Percentiles rank a stretch among this genome's conserved stretches.
phyloP scores from a whole-genome alignment of 352 stramenopile genomes.

The Phytophthora constricta region DNA sequence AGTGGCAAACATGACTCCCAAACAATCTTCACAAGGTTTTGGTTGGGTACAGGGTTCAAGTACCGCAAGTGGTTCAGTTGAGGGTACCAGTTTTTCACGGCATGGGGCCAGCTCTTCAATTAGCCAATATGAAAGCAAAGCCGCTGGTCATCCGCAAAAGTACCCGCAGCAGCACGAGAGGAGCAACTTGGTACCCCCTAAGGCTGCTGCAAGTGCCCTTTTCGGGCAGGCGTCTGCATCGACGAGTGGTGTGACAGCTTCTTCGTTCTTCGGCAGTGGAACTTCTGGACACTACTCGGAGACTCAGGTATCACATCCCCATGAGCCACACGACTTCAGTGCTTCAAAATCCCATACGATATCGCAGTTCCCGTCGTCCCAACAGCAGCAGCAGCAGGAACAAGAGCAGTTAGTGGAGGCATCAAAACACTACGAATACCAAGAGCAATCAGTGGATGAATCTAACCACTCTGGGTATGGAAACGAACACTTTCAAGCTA shows the following conservation, averaged over 20 bases:
- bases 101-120: conserved; percentile 36
- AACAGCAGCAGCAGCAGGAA: too few species aligned
- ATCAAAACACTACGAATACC: conserved; percentile 12
- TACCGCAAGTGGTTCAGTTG: conserved; percentile 27
- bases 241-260: conserved; percentile 23
- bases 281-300: conserved; percentile 26
- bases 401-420: conserved; percentile 17
- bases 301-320: conserved; percentile 11
- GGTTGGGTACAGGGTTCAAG: conserved; percentile 24
- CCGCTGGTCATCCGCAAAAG: conserved; percentile 14
- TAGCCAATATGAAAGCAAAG: conserved; percentile 23
- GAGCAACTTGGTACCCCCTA: conserved; percentile 3
- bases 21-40: conserved; percentile 8
- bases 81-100: conserved; percentile 27
- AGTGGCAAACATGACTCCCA: conserved; percentile 14
- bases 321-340: conserved; percentile 7
- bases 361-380: conserved; percentile 6
- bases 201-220: conserved; percentile 31
- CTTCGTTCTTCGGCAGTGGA: conserved; percentile 40
- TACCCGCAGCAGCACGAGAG: conserved; percentile 10
- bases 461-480: conserved; percentile 10
- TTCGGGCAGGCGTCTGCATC: conserved; percentile 26
- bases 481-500: conserved; percentile 11
- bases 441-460: conserved; percentile 6
- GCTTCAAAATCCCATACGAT: background rate